Conservation (phyloP, 2,329 filamentous ascomycete species). For the Malbranchea zuffiana region DNA sequence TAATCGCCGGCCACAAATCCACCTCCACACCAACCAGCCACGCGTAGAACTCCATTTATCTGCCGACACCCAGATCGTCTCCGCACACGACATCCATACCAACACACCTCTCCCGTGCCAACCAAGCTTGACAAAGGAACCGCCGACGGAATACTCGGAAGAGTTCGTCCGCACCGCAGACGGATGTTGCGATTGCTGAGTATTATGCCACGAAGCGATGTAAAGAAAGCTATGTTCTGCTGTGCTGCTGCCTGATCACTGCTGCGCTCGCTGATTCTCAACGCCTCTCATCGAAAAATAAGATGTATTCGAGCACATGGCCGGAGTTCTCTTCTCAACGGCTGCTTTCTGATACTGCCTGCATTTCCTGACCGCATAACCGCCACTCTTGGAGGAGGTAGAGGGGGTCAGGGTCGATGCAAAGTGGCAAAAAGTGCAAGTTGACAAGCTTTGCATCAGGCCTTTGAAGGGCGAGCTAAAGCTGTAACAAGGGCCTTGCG, state of each 20-base stretch:
- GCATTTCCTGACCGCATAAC: neutral
- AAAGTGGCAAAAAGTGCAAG: slow-evolving; percentile 48
- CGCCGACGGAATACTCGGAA: too few relatives aligned
- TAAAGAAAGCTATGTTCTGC: slow-evolving; percentile 17
- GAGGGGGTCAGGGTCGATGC: slow-evolving; percentile 9
- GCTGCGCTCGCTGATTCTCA: slow-evolving; percentile 44
- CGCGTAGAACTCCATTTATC: too few relatives aligned
- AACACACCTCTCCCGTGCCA: too few relatives aligned
- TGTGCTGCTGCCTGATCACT: slow-evolving; percentile 38
- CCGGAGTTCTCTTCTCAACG: slow-evolving; percentile 1
- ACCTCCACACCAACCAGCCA: too few relatives aligned
- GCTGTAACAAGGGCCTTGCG: slow-evolving; percentile 8
- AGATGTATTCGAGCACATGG: slow-evolving; percentile 3
- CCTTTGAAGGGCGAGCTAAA: slow-evolving; percentile 24
- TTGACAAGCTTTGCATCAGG: slow-evolving; percentile 26
- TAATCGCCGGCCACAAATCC: too few relatives aligned
- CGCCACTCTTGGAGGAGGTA: slow-evolving; percentile 35
- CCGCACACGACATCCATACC: too few relatives aligned
- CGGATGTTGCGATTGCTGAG: too few relatives aligned
- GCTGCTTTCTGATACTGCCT: slow-evolving; percentile 2
- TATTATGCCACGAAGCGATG: too few relatives aligned
- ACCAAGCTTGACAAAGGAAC: too few relatives aligned
- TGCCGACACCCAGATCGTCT: too few relatives aligned
- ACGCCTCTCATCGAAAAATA: slow-evolving; percentile 9
- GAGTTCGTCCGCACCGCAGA: too few relatives aligned